Evolutionary conservation across 2,329 filamentous ascomycete species (phyloP).

Genomic region (Claviceps digitariae): DNA sequence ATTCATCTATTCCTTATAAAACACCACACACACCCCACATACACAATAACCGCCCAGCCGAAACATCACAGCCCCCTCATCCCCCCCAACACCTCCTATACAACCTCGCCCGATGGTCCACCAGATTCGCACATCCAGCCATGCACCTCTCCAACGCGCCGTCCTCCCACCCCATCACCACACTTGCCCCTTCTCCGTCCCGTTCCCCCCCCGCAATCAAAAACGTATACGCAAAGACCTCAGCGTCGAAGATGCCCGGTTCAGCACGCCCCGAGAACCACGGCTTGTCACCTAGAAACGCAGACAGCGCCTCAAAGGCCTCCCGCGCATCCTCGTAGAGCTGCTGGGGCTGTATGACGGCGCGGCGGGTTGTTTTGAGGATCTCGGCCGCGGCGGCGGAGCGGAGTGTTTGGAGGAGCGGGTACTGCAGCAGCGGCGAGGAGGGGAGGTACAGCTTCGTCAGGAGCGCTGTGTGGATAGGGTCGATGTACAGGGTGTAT

Average conservation of each 20-base stretch:
- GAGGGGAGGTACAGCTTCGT: conserved; percentile 59
- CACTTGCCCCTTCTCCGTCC: conserved; percentile 18
- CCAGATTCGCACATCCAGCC: conserved; percentile 44
- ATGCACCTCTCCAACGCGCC: conserved; percentile 45
- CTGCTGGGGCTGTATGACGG: conserved; percentile 17
- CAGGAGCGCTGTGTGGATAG: conserved; percentile 55
- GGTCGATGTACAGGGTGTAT: conserved; percentile 66
- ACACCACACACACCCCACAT: background rate
- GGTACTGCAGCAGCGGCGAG: conserved; percentile 46
- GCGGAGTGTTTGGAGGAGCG: conserved; percentile 53
- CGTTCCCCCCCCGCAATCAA: conserved; percentile 47
- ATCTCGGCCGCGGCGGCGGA: conserved; percentile 64
- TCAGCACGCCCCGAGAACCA: conserved; percentile 36
- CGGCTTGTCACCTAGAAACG: conserved; percentile 23
- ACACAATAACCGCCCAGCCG: too few relatives aligned
- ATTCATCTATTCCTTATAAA: too few relatives aligned
- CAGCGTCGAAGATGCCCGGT: conserved; percentile 74
- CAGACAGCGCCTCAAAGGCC: conserved; percentile 33
- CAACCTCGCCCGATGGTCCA: conserved; percentile 28
- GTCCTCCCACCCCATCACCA: conserved; percentile 46
- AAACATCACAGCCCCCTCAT: background rate
- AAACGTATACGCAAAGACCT: conserved; percentile 81
- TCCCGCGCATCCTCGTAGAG: conserved; percentile 30
- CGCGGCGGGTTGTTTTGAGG: conserved; percentile 41
- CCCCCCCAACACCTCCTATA: conserved; percentile 18